Evolutionary conservation across 2,329 filamentous ascomycete species (phyloP), one percentile per base, ranked within the genome.

Genomic region (Colletotrichum sansevieriae): DNA sequence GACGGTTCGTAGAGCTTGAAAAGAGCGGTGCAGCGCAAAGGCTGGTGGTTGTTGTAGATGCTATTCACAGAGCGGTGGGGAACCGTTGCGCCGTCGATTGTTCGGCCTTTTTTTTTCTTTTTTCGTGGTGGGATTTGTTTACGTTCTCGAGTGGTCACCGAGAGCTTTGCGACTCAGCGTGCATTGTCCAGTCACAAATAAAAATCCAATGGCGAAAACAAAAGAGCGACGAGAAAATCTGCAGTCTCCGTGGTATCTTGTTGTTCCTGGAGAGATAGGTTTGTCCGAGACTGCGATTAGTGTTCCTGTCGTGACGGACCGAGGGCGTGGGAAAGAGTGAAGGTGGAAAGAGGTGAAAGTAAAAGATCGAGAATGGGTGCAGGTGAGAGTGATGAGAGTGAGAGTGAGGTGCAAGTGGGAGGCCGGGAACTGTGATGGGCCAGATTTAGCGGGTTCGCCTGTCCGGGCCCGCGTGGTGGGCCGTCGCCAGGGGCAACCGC

Each of bases 231-330:
- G 43, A 37, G 15, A 39, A 33, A 43, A 49, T 44, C 41, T 52
- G 61, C 65, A 68, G 66, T 65, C 66, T 69, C 63, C n/a, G 41
- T 44, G 63, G 57, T 60, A 55, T 65, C 37, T 65, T 20, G n/a
- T 43, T n/a, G 46, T 18, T 46, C 33, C 37, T 37, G 18, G 51
- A 61, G 65, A 54, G 22, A 37, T 54, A n/a, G 49, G 25, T 25
- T 63, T 70, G 67, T 43, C 67, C 44, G 63, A 70, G 63, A 58
- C 67, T 68, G 63, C 63, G 52, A 64, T 64, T 54, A 51, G 37
- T 59, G 46, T 11, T 54, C 37, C 15, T 51, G 54, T 61, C 47
- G 63, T 65, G 58, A 43, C 29, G 29, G 25, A 25, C 25, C 4
- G 25, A 25, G 25, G 25, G 25, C 25, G 25, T 25, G 4, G 25